Evolutionary conservation across 2,329 filamentous ascomycete genomes (phyloP), one percentile per base, ranked within the genome.

Genomic region (Peltaster fructicola): DNA sequence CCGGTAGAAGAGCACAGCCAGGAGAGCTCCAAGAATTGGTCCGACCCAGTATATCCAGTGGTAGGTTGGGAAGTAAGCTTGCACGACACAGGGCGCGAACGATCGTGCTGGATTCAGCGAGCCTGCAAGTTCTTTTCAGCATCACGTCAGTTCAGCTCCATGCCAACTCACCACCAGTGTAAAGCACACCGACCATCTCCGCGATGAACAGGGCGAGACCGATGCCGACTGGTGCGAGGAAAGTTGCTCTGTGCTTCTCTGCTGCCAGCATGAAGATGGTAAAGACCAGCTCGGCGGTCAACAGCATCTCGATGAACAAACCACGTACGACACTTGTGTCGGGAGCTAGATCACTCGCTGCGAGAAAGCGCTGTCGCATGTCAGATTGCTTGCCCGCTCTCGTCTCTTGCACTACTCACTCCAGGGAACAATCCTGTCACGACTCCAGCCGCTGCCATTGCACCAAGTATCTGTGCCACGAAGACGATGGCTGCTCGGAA

Each of bases 1-100:
- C 44, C 45, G 43, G 34, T 58, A 57, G 31, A 57, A 52, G n/a
- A 45, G 25, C 4, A 54, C 52, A 6, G 54, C 52, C 2, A 57
- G 26, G 6, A 53, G 26, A 4, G 53, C 43, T 9, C 54, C 54
- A 6, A 57, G 40, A 4, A 48, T 30, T 8, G 54, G 54, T 1
- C 54, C 54, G 23, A 56, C 24, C 54, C 54, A 58, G 38, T 58
- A 58, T 22, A 58, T 54, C 52, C 53, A 57, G 31, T 57, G 54
- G 26, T 54, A 47, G 14, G 39, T 33, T 14, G 48, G 38, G 32
- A 56, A 56, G 1, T 28, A 41, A 14, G 37, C 33, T 1, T 50
- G 41, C 14, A 52, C 38, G 6, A 57, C 51, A 20, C 48, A 44
- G 11, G 54, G 53, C 14, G 51, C 54, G 26, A 57, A 53, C 1